phyloP scores from a whole-genome alignment of 1,284 basidiomycete species.

The Tilletiopsis washingtonensis region DNA sequence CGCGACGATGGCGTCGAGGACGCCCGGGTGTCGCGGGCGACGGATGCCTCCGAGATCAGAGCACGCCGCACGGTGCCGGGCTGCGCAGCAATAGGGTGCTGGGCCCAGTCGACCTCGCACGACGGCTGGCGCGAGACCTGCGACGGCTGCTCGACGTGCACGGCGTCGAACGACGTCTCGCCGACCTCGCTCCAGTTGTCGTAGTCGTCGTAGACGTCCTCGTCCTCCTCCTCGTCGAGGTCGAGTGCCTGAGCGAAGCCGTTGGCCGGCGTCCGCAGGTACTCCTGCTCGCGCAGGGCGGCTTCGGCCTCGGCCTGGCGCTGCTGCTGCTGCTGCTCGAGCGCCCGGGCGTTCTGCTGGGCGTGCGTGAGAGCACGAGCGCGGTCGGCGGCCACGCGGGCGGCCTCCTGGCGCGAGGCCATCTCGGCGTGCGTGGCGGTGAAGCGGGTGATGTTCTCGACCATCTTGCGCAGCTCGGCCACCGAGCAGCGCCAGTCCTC shows the following conservation, averaged over 20 bases:
- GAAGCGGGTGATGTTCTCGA: slow-evolving; percentile 32
- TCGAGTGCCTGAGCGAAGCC: slow-evolving; percentile 10
- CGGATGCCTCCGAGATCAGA: not conserved
- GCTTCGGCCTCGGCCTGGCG: slow-evolving; percentile 12
- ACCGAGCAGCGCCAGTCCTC: slow-evolving; percentile 37
- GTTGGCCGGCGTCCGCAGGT: slow-evolving; percentile 9
- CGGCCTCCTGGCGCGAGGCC: slow-evolving; percentile 16
- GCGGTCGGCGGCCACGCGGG: slow-evolving; percentile 18
- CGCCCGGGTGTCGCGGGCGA: not conserved
- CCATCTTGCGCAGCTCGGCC: slow-evolving; percentile 28
- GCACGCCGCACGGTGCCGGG: no score
- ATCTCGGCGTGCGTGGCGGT: slow-evolving; percentile 40
- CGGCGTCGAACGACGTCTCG: no score
- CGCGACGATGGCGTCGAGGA: slow-evolving; percentile 4
- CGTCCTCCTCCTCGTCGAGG: slow-evolving; percentile 3
- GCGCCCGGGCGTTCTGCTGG: slow-evolving; percentile 19
- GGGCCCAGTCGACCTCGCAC: not conserved
- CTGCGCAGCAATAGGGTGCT: not conserved
- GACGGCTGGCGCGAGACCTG: not conserved
- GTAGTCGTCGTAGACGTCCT: not conserved
- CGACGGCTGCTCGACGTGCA: no score
- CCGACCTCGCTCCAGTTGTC: no score
- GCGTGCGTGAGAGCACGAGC: slow-evolving; percentile 18
- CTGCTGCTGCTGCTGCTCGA: slow-evolving; percentile 20
- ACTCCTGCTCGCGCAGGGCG: slow-evolving; percentile 7